Base-by-base conservation (phyloP, 805 yeast species). In the Pichia cabralensis region DNA sequence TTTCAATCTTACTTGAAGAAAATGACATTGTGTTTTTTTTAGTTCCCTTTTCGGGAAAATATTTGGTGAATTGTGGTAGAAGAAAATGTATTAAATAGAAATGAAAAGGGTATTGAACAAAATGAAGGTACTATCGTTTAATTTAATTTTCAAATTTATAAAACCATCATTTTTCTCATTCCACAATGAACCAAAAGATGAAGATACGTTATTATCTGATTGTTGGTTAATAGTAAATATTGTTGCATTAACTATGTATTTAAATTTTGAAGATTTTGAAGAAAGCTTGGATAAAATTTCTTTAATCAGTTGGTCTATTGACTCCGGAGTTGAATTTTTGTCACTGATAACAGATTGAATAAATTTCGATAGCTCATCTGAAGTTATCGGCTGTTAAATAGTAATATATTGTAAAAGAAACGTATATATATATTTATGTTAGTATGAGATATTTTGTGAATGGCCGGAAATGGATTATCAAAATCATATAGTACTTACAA, bases 151-250 rank as follows among this genome's bases (percentile, higher is more conserved):
- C 15, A 67, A 36, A 17, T 61, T 61, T 10, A 66, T 53, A 22
- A 62, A 55, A 3, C 82, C 83, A 50, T 77, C 85, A 30, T 61
- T 71, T 10, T 57, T 53, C 8, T 58, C 48, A 41, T 75, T 75
- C 81, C 82, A 76, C 5, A 66, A 56, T 1, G 77, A 67, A 9
- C 77, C 79, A 31, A 72, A 58, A n/a, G 42, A 28, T 5, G 61
- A 52, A 8, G 66, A 56, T 3, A 54, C 43, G 11, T 66, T 43
- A 17, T 48, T 48, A 5, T 49, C 46, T 15, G 55, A 48, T 1
- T 44, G 42, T 10, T 46, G 47, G 5, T 39, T 24, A 15, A 51
- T 41, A 8, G 42, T 45, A 11, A 74, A 39, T 3, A 46, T 43
- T 15, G 73, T 65, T 3, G 64, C 48, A 28, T 64, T 68, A 11